phyloP scores from a whole-genome alignment of 2,329 filamentous ascomycete genomes.

The Pyrenochaeta sp. region DNA sequence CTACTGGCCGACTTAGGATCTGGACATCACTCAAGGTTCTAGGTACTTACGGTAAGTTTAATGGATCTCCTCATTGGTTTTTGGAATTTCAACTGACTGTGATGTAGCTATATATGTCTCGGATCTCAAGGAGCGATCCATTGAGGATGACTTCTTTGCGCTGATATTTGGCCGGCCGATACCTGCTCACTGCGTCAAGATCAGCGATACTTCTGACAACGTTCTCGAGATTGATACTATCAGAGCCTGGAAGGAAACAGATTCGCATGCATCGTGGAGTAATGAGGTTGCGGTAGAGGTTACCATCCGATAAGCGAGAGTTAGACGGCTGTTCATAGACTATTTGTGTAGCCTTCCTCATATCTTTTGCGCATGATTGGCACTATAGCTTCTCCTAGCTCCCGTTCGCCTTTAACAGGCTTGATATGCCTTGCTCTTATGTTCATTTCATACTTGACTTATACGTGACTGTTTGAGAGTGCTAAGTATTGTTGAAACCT shows the following conservation, averaged over 20 bases:
- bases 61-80: background rate
- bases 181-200: slow-evolving; percentile 70
- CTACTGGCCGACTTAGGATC: slow-evolving; percentile 69
- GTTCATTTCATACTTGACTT: too few species aligned
- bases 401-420: too few species aligned
- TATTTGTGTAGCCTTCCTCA: background rate
- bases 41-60: slow-evolving; percentile 70
- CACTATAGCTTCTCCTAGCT: too few species aligned
- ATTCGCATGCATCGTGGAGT: slow-evolving; percentile 75
- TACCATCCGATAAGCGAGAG: slow-evolving; percentile 32
- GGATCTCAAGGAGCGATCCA: slow-evolving; percentile 66
- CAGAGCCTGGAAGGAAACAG: slow-evolving; percentile 79
- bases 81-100: slow-evolving; percentile 12
- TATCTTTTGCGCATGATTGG: background rate
- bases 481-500: too few species aligned
- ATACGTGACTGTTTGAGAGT: too few species aligned
- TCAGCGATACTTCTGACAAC: slow-evolving; percentile 60
- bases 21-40: slow-evolving; percentile 80
- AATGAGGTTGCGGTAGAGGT: slow-evolving; percentile 61
- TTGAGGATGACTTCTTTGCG: slow-evolving; percentile 74
- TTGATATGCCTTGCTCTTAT: too few species aligned
- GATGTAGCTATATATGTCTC: slow-evolving; percentile 77
- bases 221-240: slow-evolving; percentile 81
- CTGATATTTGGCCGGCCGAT: slow-evolving; percentile 77
- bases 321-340: background rate